These are phyloP conservation scores for Brettanomyces nanus DNA, from an alignment of 805 yeast species.

Conservation along the genomic window DNA sequence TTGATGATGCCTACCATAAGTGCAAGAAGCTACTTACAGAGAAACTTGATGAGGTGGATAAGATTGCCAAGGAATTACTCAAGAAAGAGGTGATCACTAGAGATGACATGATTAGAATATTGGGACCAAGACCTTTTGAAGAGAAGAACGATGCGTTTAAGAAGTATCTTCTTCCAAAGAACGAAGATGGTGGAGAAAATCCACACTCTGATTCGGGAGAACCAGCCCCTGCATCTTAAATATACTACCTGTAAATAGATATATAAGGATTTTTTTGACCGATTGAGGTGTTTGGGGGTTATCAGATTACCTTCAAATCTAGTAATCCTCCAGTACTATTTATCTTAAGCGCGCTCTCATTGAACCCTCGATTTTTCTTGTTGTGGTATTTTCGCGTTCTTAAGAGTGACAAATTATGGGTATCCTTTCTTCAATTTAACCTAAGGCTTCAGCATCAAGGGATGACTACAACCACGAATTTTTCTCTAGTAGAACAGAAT, in stretches of 20 bases:
- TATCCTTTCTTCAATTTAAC: too few species aligned
- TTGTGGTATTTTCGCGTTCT: too few species aligned
- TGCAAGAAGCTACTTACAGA: conserved; percentile 65
- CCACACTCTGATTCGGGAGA: conserved; percentile 17
- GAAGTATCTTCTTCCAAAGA: conserved; percentile 38
- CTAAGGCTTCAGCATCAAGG: too few species aligned
- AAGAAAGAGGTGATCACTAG: conserved; percentile 86
- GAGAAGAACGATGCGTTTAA: conserved; percentile 89
- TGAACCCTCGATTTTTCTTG: too few species aligned
- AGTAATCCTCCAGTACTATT: too few species aligned
- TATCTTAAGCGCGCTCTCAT: too few species aligned
- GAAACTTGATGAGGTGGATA: conserved; percentile 66
- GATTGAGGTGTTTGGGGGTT: too few species aligned
- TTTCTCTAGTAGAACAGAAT: conserved; percentile 40
- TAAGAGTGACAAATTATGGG: too few species aligned
- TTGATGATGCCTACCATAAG: conserved; percentile 62
- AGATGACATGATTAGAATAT: conserved; percentile 81
- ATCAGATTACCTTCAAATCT: too few species aligned
- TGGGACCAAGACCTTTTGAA: conserved; percentile 89
- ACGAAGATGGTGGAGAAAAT: conserved; percentile 10
- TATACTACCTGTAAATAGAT: neutral
- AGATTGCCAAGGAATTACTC: conserved; percentile 81
- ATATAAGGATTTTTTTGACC: too few species aligned
- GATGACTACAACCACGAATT: too few species aligned
- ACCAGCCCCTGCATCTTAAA: conserved; percentile 2